These are phyloP conservation scores for Ocimum tenuiflorum DNA, from an alignment of 257 asterid genomes.

Conservation along the genomic window DNA sequence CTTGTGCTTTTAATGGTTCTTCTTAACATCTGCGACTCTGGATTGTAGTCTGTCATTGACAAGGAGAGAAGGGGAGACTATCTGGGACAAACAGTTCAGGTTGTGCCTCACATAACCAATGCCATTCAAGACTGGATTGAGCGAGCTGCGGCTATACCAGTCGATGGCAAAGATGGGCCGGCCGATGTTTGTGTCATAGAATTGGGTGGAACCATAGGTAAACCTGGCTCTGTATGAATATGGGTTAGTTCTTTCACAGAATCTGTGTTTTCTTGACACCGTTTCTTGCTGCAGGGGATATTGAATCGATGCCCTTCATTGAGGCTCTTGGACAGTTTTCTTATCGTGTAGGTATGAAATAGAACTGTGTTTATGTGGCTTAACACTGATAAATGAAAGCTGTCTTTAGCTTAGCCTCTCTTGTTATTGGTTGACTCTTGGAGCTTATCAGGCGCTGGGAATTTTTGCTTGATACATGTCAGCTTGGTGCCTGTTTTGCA, in stretches of 20 bases:
- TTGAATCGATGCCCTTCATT: constrained; percentile 89
- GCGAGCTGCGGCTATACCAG: constrained; percentile 64
- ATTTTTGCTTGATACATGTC: constrained; percentile 89
- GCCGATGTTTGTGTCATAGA: constrained; percentile 83
- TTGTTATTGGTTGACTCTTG: constrained; percentile 6
- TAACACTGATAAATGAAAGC: no score
- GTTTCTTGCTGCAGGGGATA: constrained; percentile 57
- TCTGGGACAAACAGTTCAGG: constrained; percentile 75
- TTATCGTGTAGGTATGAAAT: constrained; percentile 62
- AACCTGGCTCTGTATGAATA: neutral
- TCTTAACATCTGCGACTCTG: constrained; percentile 4
- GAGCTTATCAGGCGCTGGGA: constrained; percentile 61
- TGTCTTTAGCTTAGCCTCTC: neutral
- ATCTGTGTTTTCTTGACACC: neutral
- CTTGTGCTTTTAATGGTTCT: neutral
- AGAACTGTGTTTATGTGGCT: constrained; percentile 16
- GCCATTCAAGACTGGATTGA: constrained; percentile 86
- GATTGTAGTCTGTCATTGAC: constrained; percentile 52
- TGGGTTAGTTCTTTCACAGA: neutral
- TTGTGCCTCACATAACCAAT: constrained; percentile 78
- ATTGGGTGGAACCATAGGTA: constrained; percentile 83
- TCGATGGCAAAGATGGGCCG: constrained; percentile 67
- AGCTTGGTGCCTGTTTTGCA: constrained; percentile 84
- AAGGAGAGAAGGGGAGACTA: constrained; percentile 78
- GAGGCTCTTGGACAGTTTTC: constrained; percentile 95